These are phyloP conservation scores for Phaeodactylum tricornutum DNA, from an alignment of 108 stramenopile species.

Conservation along the genomic window DNA sequence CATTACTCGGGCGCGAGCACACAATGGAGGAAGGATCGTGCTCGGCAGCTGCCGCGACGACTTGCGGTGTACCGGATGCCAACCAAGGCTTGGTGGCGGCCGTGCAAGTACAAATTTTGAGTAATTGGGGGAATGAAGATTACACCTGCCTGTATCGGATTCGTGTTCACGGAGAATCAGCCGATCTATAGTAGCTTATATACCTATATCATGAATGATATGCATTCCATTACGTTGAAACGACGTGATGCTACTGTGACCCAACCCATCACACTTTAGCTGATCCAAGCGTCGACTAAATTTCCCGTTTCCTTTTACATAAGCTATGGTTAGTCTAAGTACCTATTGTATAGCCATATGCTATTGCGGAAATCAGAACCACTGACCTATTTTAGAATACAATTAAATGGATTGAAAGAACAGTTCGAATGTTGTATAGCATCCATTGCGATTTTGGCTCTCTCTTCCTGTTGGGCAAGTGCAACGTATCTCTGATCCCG, in stretches of 20 bases:
- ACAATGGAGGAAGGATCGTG: conserved; percentile 27
- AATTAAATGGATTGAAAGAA: conserved; percentile 12
- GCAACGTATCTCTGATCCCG: conserved; percentile 54
- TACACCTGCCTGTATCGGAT: conserved; percentile 77
- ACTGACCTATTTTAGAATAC: too few species aligned
- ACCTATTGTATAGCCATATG: too few species aligned
- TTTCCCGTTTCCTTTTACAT: too few species aligned
- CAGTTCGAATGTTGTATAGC: conserved; percentile 29
- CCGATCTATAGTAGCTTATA: too few species aligned
- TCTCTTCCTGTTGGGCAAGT: conserved; percentile 59
- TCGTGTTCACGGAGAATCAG: conserved; percentile 54
- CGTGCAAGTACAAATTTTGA: conserved; percentile 44
- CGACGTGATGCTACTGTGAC: too few species aligned
- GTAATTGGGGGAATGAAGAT: conserved; percentile 66
- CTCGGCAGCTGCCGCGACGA: conserved; percentile 11
- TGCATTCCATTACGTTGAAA: too few species aligned
- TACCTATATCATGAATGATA: too few species aligned
- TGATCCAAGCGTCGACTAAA: too few species aligned
- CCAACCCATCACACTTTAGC: too few species aligned
- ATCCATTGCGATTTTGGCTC: conserved; percentile 51
- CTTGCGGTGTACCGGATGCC: conserved; percentile 18
- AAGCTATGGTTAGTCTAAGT: too few species aligned
- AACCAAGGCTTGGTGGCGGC: conserved; percentile 7
- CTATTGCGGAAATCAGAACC: too few species aligned
- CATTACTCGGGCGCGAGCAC: too few species aligned